These are phyloP conservation scores for Kwoniella sp. DNA, from an alignment of 768 basidiomycete species.

Conservation along the genomic window DNA sequence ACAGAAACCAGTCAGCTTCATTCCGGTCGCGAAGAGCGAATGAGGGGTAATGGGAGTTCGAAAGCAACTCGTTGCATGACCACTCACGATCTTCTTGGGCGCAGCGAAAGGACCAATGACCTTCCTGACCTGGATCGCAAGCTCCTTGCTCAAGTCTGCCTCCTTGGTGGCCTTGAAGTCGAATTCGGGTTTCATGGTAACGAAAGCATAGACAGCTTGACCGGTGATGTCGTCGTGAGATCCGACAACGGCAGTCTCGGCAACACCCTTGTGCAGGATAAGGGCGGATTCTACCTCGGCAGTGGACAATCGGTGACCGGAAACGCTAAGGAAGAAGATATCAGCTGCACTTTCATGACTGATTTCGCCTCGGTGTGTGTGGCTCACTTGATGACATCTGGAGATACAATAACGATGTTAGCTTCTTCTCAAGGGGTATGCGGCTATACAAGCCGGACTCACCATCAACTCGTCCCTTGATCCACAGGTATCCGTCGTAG, in stretches of 20 bases:
- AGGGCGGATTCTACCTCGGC: slow-evolving; percentile 97
- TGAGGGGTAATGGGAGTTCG: background rate
- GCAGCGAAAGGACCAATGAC: slow-evolving; percentile 97
- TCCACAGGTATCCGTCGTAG: slow-evolving; percentile 97
- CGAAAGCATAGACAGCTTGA: slow-evolving; percentile 84
- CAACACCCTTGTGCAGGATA: slow-evolving; percentile 90
- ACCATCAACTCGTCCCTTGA: slow-evolving; percentile 95
- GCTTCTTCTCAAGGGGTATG: background rate
- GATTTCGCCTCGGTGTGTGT: background rate
- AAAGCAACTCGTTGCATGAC: background rate
- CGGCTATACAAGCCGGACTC: slow-evolving; percentile 47
- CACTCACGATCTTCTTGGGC: slow-evolving; percentile 83
- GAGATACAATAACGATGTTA: background rate
- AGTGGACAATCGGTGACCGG: slow-evolving; percentile 93
- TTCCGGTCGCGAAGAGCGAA: background rate
- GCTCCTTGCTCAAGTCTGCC: slow-evolving; percentile 73
- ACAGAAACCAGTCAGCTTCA: background rate
- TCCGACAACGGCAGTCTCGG: slow-evolving; percentile 76
- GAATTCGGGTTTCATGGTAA: slow-evolving; percentile 94
- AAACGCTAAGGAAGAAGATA: slow-evolving; percentile 60
- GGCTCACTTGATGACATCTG: slow-evolving; percentile 81
- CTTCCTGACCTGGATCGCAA: slow-evolving; percentile 92
- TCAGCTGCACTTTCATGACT: slow-evolving; percentile 23
- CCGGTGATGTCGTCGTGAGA: slow-evolving; percentile 55
- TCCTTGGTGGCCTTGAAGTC: slow-evolving; percentile 72